A percentile compares a stretch with the other conserved stretches of the same genome.
Conservation (phyloP, 345 rosid genomes). For the Syzygium aqueum region DNA sequence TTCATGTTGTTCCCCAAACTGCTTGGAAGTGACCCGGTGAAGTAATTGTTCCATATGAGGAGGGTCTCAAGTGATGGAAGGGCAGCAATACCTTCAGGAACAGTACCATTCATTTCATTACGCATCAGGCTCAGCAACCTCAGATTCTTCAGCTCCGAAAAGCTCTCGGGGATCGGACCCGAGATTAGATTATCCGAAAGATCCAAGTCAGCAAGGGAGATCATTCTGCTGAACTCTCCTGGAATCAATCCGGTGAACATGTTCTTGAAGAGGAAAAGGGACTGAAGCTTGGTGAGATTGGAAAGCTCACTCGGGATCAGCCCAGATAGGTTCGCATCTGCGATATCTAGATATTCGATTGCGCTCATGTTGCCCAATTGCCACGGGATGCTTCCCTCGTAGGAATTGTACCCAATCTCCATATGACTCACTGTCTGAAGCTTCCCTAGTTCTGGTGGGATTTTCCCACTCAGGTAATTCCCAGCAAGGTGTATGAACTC, state of each 20-base stretch:
- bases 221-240: slow-evolving; percentile 51
- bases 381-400: slow-evolving; percentile 70
- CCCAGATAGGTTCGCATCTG: slow-evolving; percentile 78
- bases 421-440: slow-evolving; percentile 62
- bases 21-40: slow-evolving; percentile 70
- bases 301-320: slow-evolving; percentile 57
- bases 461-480: slow-evolving; percentile 46
- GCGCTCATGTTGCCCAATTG: slow-evolving; percentile 67
- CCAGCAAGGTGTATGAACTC: slow-evolving; percentile 85
- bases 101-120: slow-evolving; percentile 77
- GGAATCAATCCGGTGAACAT: slow-evolving; percentile 58
- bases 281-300: slow-evolving; percentile 74
- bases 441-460: slow-evolving; percentile 67
- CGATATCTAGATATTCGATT: slow-evolving; percentile 80
- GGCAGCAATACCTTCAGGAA: slow-evolving; percentile 59
- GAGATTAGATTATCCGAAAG: slow-evolving; percentile 73
- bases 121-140: slow-evolving; percentile 68
- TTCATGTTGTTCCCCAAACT: slow-evolving; percentile 68
- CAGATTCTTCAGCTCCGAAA: slow-evolving; percentile 62
- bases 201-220: slow-evolving; percentile 61
- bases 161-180: slow-evolving; percentile 75
- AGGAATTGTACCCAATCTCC: slow-evolving; percentile 93
- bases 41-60: slow-evolving; percentile 80
- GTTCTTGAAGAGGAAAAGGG: slow-evolving; percentile 81
- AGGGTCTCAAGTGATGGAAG: slow-evolving; percentile 79